Percentiles rank a stretch among this genome's conserved stretches.
Evolutionary conservation across 78 protist species (phyloP).

Genomic region (Dictyostelium intermedium): DNA sequence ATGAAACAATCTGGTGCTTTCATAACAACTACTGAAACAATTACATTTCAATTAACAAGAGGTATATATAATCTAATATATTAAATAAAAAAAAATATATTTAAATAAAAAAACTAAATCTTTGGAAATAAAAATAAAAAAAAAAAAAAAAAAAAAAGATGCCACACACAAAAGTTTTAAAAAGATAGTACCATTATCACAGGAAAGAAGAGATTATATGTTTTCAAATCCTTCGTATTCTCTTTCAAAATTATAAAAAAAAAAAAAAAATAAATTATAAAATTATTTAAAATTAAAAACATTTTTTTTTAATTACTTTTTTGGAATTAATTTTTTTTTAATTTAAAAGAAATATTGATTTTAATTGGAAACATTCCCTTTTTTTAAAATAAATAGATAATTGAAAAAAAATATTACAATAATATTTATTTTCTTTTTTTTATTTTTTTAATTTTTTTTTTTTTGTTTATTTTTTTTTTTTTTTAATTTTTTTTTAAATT

Average conservation of each 20-base stretch:
- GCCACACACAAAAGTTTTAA: neutral
- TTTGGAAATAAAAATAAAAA: no score
- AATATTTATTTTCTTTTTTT: neutral
- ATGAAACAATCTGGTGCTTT: slow-evolving; percentile 70
- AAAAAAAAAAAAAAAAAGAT: neutral
- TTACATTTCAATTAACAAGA: slow-evolving; percentile 62
- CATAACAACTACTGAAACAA: slow-evolving; percentile 50
- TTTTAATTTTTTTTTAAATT: neutral
- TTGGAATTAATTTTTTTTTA: no score
- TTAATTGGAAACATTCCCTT: no score
- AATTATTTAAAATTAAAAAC: no score
- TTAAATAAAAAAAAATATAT: no score
- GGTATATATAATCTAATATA: no score
- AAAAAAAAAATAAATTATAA: no score
- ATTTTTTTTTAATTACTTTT: no score
- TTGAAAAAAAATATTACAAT: no score
- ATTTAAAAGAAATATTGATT: no score
- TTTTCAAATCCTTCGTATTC: neutral
- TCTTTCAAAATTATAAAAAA: neutral
- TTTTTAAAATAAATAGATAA: no score
- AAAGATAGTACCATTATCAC: neutral
- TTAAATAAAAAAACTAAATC: no score
- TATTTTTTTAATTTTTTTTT: neutral
- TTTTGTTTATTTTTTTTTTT: neutral
- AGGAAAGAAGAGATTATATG: neutral